Evolutionary conservation across 108 stramenopile species (phyloP).

Genomic region (Discostella pseudostelligera): DNA sequence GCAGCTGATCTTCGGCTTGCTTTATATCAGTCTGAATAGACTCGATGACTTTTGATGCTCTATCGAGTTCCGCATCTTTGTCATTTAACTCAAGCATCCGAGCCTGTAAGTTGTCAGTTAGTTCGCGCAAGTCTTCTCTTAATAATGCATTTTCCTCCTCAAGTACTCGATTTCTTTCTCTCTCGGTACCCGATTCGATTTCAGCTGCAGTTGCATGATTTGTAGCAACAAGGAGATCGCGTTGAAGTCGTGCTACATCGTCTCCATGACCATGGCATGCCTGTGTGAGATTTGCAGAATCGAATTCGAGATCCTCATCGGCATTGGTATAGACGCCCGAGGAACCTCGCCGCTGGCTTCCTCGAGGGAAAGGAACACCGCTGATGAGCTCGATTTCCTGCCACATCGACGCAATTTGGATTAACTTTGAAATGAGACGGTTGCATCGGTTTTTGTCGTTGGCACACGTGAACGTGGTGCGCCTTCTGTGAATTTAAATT

Average conservation of each 20-base stretch:
- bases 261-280: not conserved
- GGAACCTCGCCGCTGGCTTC: not conserved
- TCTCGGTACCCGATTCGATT: slow-evolving; percentile 4
- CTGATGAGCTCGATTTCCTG: slow-evolving; percentile 24
- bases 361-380: slow-evolving; percentile 28
- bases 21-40: not conserved
- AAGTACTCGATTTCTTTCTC: slow-evolving; percentile 18
- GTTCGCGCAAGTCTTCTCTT: not conserved
- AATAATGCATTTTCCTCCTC: slow-evolving; percentile 14
- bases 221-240: not conserved
- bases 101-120: not conserved
- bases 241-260: not conserved
- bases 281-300: not conserved
- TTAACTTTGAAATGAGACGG: not conserved
- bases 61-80: not conserved
- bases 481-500: too few relatives aligned
- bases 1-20: not conserved
- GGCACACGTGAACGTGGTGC: too few relatives aligned
- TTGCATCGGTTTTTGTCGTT: too few relatives aligned
- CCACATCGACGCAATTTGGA: slow-evolving; percentile 19
- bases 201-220: slow-evolving; percentile 6
- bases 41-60: not conserved
- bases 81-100: slow-evolving; percentile 2
- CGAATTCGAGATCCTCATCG: slow-evolving; percentile 12
- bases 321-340: not conserved